Evolutionary conservation across 2,329 filamentous ascomycete genomes (phyloP), one percentile per base, ranked within the genome.

Genomic region (Colletotrichum sp.): DNA sequence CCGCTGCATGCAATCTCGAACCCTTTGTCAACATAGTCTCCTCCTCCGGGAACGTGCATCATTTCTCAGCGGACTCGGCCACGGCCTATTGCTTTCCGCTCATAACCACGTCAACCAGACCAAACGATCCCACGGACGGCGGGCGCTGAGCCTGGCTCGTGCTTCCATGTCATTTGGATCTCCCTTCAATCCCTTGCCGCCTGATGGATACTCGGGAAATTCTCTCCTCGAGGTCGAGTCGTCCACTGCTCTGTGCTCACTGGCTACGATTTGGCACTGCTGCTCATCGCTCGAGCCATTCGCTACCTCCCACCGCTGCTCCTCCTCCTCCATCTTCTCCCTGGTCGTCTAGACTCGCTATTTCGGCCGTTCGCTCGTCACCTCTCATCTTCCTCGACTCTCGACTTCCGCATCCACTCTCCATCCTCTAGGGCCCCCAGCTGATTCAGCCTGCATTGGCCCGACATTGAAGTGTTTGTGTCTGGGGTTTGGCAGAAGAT

Each of bases 111-210:
- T 69, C 70, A 73, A 64, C 32, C 70, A 69, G 64, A 61, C 29
- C 70, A 69, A 69, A 65, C 44, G 11, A 69, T 61, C 65, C 52
- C 62, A 68, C 72, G 32, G 44, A 57, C 44, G 70, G 29, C 59
- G 57, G 73, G 59, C 64, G 73, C 44, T 57, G 72, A 12, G 27
- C 4, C 70, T 74, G 73, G 73, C 64, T 73, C 70, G 70, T 73
- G 70, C 73, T 61, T 34, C 25, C 29, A 22, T 52, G 39, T 71
- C 49, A 52, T 36, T 71, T 71, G 32, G 27, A 52, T 52, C 44
- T 52, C 44, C 44, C 44, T 71, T 59, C 49, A 44, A 55, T 55
- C 49, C 44, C 62, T 62, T 70, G 55, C 19, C 29, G 25, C 63
- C 34, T 44, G 36, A 70, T 70, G 68, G 67, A 32, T 62, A 27